Evolutionary conservation across 768 basidiomycete species (phyloP), one percentile per base, ranked within the genome.

Genomic region (Leccinum obscurum): DNA sequence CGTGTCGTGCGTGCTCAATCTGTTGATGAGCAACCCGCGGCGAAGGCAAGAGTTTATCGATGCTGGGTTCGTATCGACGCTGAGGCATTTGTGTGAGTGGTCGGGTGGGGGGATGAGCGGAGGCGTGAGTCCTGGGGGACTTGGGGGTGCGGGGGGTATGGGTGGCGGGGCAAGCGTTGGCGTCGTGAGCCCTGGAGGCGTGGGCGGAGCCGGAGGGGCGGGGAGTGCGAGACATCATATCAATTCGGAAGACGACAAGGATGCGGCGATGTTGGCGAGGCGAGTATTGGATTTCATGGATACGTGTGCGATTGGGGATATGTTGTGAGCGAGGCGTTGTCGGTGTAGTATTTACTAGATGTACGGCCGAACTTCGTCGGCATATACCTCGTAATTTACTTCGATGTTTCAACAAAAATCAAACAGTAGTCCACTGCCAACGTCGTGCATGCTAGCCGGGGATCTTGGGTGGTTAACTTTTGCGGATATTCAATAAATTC

Each of bases 171-270:
- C 59, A 37, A 56, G 65, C 7, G 57, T 50, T 4, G 57, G 54
- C 1, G 56, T 62, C 2, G 37, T 63, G 9, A 54, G 68, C 1
- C 37, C n/a, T 8, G 62, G 57, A 46, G 48, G 44, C 4, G 15
- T 35, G 0, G 49, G 55, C 7, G 15, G 20, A 6, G 60, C 60
- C 7, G 26, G 3, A 6, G 62, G 67, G 0, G 11, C 8, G 14
- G 66, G 63, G 17, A 2, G 13, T 2, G 44, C n/a, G 54, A 59
- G 67, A 34, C 71, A 78, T 53, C 75, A 73, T 56, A 76, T 78
- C 56, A 75, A 77, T 15, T 72, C 81, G 58, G 87, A 87, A 61
- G 85, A 85, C 41, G 87, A 89, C 66, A 76, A 76, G 67, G 84
- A 87, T 60, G 83, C 88, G 17, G 79, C 83, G 55, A 80, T 79